Base-by-base conservation (phyloP, 202 grass and related monocot species). In the Alloteropsis angusta region DNA sequence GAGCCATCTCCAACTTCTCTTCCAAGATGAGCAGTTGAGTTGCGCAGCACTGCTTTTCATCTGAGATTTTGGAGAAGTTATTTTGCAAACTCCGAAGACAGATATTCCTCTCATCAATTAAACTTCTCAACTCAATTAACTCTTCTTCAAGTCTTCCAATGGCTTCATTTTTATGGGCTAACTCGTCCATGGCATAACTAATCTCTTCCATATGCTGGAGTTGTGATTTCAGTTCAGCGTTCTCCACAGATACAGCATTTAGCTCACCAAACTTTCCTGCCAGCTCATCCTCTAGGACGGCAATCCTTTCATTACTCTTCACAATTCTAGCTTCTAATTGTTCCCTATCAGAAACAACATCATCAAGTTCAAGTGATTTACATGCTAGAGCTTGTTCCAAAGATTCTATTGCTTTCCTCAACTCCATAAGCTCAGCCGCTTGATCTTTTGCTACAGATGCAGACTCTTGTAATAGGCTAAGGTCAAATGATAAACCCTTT, bases 401-500 rank as follows among this genome's bases (percentile, higher is more conserved):
- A 77, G 72, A 89, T 57, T 85, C 76, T 30, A 87, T 60, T 87
- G 64, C 78, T 76, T 74, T 83, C 76, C 49, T 84, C 62, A 90
- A 84, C 77, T 80, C 49, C 61, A 81, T 59, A 74, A 94, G 59
- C 73, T 92, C 71, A 63, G 85, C 78, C 75, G 87, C 60, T 73
- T 93, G 87, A 64, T 98, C 85, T 83, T 94, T 94, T 79, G 85
- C 80, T 76, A 89, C 58, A 75, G 85, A 89, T 64, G 95, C 70
- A 48, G 87, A 90, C 86, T 98, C 95, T 82, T 98, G 95, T 76
- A 98, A 68, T 64, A 98, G 84, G 62, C 89, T 90, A 69, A 98
- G 86, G 90, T 98, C 95, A 90, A 98, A 94, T 55, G 87, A 90
- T 28, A 94, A 77, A 26, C 92, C 95, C 59, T 89, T 92, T 66